Evolutionary conservation across 2,329 filamentous ascomycete species (phyloP).

Genomic region (Zelopaecilomyces penicillatus): DNA sequence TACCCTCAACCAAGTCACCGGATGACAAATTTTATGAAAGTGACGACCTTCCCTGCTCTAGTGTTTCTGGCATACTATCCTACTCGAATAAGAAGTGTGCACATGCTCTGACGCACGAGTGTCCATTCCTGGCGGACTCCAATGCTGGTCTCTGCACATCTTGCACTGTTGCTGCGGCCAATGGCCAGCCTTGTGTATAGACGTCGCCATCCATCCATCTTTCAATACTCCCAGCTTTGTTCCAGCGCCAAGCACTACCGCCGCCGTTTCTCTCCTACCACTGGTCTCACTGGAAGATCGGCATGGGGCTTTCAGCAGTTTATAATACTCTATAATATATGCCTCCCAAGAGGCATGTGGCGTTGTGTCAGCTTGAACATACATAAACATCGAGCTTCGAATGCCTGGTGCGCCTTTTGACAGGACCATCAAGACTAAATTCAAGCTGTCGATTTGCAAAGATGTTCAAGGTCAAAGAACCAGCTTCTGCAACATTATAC

Average conservation of each 20-base stretch:
- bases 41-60: not conserved
- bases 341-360: too few relatives aligned
- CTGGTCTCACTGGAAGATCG: not conserved
- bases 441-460: too few relatives aligned
- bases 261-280: not conserved
- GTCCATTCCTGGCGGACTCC: conserved; percentile 20
- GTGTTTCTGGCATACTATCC: conserved; percentile 8
- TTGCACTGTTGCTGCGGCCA: conserved; percentile 16
- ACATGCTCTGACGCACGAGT: conserved; percentile 17
- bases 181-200: conserved; percentile 17
- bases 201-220: not conserved
- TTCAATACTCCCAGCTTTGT: not conserved
- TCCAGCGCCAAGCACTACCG: not conserved
- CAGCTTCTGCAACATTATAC: too few relatives aligned
- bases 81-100: conserved; percentile 21
- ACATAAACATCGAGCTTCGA: too few relatives aligned
- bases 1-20: too few relatives aligned
- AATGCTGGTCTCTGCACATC: conserved; percentile 17
- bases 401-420: too few relatives aligned
- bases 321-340: too few relatives aligned
- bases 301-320: not conserved
- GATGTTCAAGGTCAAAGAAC: too few relatives aligned
- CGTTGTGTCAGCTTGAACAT: too few relatives aligned
- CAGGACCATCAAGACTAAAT: too few relatives aligned
- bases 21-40: not conserved